phyloP scores from a whole-genome alignment of 345 rosid genomes.

The Arabidopsis thaliana region DNA sequence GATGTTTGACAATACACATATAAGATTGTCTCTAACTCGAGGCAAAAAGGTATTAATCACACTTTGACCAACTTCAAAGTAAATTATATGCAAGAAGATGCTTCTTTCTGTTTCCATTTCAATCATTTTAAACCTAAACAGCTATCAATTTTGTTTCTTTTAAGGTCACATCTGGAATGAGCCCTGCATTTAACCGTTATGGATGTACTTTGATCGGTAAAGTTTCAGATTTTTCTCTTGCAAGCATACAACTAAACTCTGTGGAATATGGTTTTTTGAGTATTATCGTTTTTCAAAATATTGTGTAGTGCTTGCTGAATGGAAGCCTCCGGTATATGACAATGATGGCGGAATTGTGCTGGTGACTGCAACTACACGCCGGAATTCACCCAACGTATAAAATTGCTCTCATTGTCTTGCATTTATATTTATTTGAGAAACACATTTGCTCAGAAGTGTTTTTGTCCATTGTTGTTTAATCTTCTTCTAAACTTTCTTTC shows the following conservation, averaged over 20 bases:
- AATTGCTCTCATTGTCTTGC: neutral
- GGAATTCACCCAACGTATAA: slow-evolving; percentile 87
- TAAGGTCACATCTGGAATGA: slow-evolving; percentile 96
- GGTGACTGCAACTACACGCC: slow-evolving; percentile 93
- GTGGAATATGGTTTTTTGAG: neutral
- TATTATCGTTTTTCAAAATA: slow-evolving; percentile 26
- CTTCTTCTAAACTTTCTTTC: neutral
- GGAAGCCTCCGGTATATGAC: slow-evolving; percentile 97
- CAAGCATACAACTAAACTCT: neutral
- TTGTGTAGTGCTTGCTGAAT: slow-evolving; percentile 85
- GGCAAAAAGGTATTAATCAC: slow-evolving; percentile 69
- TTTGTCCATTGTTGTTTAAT: neutral
- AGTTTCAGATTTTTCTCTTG: neutral
- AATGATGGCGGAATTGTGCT: slow-evolving; percentile 74
- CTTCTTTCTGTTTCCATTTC: neutral
- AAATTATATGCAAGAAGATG: neutral
- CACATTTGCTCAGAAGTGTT: slow-evolving; percentile 1
- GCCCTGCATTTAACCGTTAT: slow-evolving; percentile 87
- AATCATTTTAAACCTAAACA: neutral
- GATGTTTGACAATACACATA: slow-evolving; percentile 87
- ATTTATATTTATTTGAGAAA: slow-evolving; percentile 2
- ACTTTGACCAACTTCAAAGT: slow-evolving; percentile 1
- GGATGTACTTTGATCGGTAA: slow-evolving; percentile 92
- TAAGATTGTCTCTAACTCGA: slow-evolving; percentile 82
- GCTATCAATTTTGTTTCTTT: slow-evolving; percentile 13